A percentile compares a stretch with the other conserved stretches of the same genome.
phyloP scores from a whole-genome alignment of 306 rosid species.

The Corylus avellana region DNA sequence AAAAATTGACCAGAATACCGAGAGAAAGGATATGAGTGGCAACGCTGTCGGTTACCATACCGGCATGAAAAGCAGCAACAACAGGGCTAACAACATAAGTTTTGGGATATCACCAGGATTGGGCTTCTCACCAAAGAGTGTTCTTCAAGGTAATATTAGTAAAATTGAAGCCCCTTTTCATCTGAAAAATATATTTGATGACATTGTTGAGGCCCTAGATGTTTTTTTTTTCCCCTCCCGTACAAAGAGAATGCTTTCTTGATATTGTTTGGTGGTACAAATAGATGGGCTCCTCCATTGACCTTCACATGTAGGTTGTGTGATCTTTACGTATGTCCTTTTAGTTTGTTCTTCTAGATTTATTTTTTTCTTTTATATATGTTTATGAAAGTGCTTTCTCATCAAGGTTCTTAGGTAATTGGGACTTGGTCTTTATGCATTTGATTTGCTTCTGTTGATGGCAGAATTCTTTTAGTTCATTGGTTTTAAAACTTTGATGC shows the following conservation, averaged over 20 bases:
- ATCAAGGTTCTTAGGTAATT: not conserved
- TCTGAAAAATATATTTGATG: not conserved
- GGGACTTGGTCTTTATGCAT: not conserved
- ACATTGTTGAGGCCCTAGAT: not conserved
- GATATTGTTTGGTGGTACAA: not conserved
- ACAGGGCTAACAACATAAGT: constrained; percentile 27
- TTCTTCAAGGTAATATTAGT: constrained; percentile 60
- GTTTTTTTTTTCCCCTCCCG: not conserved
- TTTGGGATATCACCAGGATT: constrained; percentile 41
- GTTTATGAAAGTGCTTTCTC: not conserved
- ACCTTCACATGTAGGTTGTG: not conserved
- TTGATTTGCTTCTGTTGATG: not conserved
- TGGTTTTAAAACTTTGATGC: not conserved
- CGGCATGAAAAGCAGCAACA: constrained; percentile 24
- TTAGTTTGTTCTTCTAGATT: not conserved
- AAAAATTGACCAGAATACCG: constrained; percentile 3
- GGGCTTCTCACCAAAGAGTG: constrained; percentile 77
- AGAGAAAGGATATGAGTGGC: constrained; percentile 32
- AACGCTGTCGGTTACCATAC: constrained; percentile 17
- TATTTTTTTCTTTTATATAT: not conserved
- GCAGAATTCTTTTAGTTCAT: not conserved
- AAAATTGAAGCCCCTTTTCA: not conserved
- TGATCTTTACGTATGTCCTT: not conserved
- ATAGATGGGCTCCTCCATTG: not conserved
- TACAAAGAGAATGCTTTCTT: not conserved